Percentiles rank a stretch among this genome's conserved stretches.
phyloP scores from a whole-genome alignment of 805 yeast species.

The Schizosaccharomyces lindneri region DNA sequence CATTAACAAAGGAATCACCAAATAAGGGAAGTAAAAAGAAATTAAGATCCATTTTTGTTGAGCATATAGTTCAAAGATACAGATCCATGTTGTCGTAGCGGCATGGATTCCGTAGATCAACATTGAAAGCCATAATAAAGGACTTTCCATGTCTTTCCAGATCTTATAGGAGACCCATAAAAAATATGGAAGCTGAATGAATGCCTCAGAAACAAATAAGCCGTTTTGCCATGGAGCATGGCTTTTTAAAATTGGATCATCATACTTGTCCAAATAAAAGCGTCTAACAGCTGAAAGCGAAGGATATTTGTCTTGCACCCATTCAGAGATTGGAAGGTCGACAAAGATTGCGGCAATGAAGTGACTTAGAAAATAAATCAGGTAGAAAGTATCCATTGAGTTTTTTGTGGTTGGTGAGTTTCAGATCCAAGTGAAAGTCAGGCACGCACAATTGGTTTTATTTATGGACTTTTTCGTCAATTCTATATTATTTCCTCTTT shows the following conservation, averaged over 20 bases:
- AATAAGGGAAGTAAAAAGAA: not conserved
- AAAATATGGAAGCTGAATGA: not conserved
- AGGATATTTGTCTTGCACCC: not conserved
- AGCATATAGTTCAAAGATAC: not conserved
- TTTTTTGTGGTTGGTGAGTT: not conserved
- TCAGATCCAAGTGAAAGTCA: not conserved
- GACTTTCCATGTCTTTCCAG: not conserved
- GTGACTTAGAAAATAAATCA: not conserved
- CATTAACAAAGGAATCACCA: slow-evolving; percentile 1
- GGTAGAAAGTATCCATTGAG: not conserved
- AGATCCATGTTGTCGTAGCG: not conserved
- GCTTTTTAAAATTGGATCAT: not conserved
- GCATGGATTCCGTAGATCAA: not conserved
- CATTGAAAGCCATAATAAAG: not conserved
- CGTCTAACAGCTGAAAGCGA: not conserved
- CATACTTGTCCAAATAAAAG: not conserved
- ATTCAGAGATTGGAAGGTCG: not conserved
- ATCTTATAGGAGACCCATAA: not conserved
- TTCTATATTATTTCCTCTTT: no score
- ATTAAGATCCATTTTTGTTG: not conserved
- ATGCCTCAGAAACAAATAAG: not conserved
- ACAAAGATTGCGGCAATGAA: not conserved
- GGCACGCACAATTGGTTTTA: not conserved
- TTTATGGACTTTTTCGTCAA: no score
- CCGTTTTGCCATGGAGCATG: not conserved